Conservation (phyloP, 345 rosid genomes). For the Murraya koenigii region DNA sequence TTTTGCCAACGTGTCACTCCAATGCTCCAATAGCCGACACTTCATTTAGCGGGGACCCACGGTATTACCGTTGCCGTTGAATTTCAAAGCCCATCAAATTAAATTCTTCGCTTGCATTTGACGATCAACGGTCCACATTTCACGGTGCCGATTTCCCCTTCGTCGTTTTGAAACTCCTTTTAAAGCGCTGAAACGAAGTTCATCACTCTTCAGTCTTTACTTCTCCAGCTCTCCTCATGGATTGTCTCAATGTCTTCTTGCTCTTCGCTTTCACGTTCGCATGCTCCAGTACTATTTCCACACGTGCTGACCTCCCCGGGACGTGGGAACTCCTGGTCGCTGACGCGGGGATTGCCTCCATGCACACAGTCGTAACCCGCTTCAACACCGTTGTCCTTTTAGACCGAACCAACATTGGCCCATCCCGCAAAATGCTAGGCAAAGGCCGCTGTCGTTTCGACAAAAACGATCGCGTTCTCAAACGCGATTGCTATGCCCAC, state of each 20-base stretch:
- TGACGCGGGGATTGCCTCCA: slow-evolving; percentile 83
- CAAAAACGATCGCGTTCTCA: slow-evolving; percentile 43
- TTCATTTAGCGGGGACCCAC: not conserved
- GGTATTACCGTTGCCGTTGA: slow-evolving; percentile 8
- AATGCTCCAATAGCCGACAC: not conserved
- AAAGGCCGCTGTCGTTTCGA: slow-evolving; percentile 60
- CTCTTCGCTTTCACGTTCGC: slow-evolving; percentile 5
- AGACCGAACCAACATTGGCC: slow-evolving; percentile 88
- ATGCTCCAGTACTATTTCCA: not conserved
- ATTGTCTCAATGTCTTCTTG: not conserved
- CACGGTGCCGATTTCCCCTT: not conserved
- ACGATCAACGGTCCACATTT: not conserved
- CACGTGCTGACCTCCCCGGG: slow-evolving; percentile 65
- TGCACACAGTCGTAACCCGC: slow-evolving; percentile 95
- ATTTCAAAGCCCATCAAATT: not conserved
- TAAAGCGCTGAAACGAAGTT: not conserved
- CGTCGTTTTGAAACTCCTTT: not conserved
- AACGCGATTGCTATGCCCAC: slow-evolving; percentile 83
- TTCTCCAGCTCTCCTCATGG: slow-evolving; percentile 13
- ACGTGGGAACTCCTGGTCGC: slow-evolving; percentile 72
- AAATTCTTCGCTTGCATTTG: not conserved
- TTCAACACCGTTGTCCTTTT: slow-evolving; percentile 90
- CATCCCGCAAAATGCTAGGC: slow-evolving; percentile 54
- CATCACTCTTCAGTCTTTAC: not conserved
- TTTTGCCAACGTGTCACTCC: not conserved